Evolutionary conservation across 179 eudicot species (phyloP), one percentile per base, ranked within the genome.

Genomic region (Corrigiola litoralis): DNA sequence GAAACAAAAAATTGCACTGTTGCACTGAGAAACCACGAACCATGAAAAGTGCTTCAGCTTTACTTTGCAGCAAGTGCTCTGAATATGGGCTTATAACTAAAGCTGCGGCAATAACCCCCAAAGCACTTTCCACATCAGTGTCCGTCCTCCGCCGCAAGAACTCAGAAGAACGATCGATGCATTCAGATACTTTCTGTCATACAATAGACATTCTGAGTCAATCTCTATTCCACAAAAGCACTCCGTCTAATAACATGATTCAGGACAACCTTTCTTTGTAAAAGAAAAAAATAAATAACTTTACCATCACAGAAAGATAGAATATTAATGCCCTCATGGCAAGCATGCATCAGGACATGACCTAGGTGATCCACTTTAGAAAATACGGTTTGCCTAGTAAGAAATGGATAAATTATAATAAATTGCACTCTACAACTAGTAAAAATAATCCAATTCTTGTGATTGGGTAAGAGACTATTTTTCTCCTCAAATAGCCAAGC

Each of bases 1-100:
- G 41, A 29, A 25, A 40, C 56, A 40, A 8, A 23, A 62, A 62
- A 55, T 46, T 46, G 33, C 21, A 56, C 21, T 42, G 12, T 21
- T 16, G 29, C 21, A 42, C 28, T 45, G 40, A 47, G 42, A 41
- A 18, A 51, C 34, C 32, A 78, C 86, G 71, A 38, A 95, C 99
- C 84, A 72, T 79, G 69, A 82, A 82, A 61, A 95, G 87, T 67
- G 95, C 90, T 79, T 79, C 85, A 57, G 95, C 99, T 77, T 95
- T 95, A 78, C 83, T 80, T 64, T 87, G 81, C 68, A 84, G 85
- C 64, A 91, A 74, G 72, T 81, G 82, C 68, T 95, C 99, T 4
- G 97, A 88, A 59, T 80, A 85, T 41, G 85, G 82, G 80, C 97
- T 80, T 59, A 87, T 77, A 11, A 67, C 53, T 72, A 91, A 76